Evolutionary conservation across 2,329 filamentous ascomycete species (phyloP), one percentile per base, ranked within the genome.

Genomic region (Epichloe baconii): DNA sequence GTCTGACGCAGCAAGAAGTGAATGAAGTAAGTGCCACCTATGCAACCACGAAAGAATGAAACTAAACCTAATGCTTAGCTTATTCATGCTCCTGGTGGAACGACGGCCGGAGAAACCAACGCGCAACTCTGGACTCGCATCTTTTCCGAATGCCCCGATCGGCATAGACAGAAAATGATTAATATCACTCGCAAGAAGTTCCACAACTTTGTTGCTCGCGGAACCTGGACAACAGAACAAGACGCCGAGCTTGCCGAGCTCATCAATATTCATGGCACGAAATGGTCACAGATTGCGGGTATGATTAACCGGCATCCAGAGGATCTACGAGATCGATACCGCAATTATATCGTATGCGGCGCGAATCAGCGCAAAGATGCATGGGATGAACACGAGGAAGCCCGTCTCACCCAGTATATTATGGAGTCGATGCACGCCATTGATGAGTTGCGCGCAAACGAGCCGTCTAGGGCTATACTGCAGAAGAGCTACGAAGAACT

Each of bases 311-410:
- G 86, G 5, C 76, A 80, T 40, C 72, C 77, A 0, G 77, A 80
- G 53, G 83, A 88, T 60, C 74, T 82, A 49, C 77, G 83, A 48
- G 84, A 88, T 62, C 79, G 85, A 3, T 86, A 82, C 71, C 74
- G 81, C 40, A 85, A 87, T 58, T 81, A 84, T 58, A 67, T 85
- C 21, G 68, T 82, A 44, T 82, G 78, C 50, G 76, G 76, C 19
- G 70, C 75, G 5, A 73, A 71, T 0, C 68, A 71, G 51, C 72
- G 71, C 35, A 75, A 70, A 42, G 75, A 77, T 36, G 64, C 67
- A 1, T 89, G 86, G 85, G 71, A 69, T 2, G 65, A 75, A 17
- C 70, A 74, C 0, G 85, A 89, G 58, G 80, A 85, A 58, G 64
- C 67, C 0, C 66, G 62, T 10, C 66, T 87, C 26, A 68, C 71